Conservation (phyloP, 805 yeast species). For the Teunomyces kruisii region DNA sequence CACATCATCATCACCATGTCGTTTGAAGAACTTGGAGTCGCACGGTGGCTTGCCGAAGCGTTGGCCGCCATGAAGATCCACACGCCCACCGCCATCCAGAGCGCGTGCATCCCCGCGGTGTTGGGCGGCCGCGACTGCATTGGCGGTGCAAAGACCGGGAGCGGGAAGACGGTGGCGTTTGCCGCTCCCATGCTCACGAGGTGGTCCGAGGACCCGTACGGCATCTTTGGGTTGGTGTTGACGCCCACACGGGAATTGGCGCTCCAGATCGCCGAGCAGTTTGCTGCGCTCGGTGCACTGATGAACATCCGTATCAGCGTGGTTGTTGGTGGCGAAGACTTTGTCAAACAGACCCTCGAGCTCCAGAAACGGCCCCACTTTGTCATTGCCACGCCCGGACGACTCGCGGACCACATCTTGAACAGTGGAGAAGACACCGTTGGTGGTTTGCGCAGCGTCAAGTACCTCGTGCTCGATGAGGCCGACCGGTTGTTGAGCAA, state of each 20-base stretch:
- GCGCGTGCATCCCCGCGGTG: constrained; percentile 85
- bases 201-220: constrained; percentile 95
- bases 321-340: constrained; percentile 93
- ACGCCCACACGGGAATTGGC: constrained; percentile 96
- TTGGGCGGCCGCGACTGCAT: constrained; percentile 85
- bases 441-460: constrained; percentile 72
- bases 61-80: constrained; percentile 77
- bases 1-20: constrained; percentile 17
- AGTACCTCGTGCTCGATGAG: constrained; percentile 87
- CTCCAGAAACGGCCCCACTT: constrained; percentile 87
- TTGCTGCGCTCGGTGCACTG: constrained; percentile 84
- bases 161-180: constrained; percentile 96
- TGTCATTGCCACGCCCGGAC: constrained; percentile 95
- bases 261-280: constrained; percentile 94
- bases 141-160: constrained; percentile 98
- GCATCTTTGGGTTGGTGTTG: constrained; percentile 82
- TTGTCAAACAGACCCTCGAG: constrained; percentile 82
- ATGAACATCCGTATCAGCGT: constrained; percentile 84
- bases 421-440: constrained; percentile 88
- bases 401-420: constrained; percentile 88
- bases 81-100: constrained; percentile 84
- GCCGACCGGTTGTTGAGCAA: constrained; percentile 89
- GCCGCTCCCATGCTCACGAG: constrained; percentile 94
- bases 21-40: constrained; percentile 68
- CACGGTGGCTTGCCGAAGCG: constrained; percentile 85